Percentiles rank a stretch among this genome's conserved stretches.
These are phyloP conservation scores for Exophiala calicioides DNA, from an alignment of 2,329 filamentous ascomycete species.

Conservation along the genomic window DNA sequence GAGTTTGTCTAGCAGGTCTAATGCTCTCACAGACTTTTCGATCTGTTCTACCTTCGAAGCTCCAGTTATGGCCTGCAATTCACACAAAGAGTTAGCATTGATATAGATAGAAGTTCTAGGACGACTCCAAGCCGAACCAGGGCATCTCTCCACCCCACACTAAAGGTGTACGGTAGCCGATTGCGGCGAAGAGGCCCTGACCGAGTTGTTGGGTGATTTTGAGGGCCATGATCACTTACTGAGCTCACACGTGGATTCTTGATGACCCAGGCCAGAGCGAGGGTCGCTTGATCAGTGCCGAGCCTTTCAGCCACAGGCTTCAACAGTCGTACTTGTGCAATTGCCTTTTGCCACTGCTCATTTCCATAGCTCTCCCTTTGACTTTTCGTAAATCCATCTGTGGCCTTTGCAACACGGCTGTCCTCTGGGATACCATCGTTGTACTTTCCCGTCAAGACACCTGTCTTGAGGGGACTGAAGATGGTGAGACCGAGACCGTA, in stretches of 20 bases:
- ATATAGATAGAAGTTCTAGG: no score
- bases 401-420: constrained; percentile 59
- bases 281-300: constrained; percentile 59
- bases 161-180: no score
- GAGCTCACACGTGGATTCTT: constrained; percentile 59
- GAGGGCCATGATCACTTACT: no score
- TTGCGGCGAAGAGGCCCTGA: no score
- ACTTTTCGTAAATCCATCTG: constrained; percentile 57
- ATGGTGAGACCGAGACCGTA: constrained; percentile 64
- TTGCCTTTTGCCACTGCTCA: constrained; percentile 44
- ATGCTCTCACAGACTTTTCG: constrained; percentile 43
- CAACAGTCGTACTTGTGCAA: constrained; percentile 60
- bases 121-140: no score
- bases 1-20: constrained; percentile 47
- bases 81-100: no score
- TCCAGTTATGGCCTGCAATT: constrained; percentile 44
- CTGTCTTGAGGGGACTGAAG: constrained; percentile 63
- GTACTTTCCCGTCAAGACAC: constrained; percentile 69
- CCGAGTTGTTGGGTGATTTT: no score
- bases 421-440: constrained; percentile 62
- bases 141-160: no score
- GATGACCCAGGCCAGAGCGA: constrained; percentile 61
- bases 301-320: constrained; percentile 65
- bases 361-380: constrained; percentile 46
- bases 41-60: constrained; percentile 46